These are phyloP conservation scores for Taxillus chinensis DNA, from an alignment of 164 flowering plant genomes.

Conservation along the genomic window DNA sequence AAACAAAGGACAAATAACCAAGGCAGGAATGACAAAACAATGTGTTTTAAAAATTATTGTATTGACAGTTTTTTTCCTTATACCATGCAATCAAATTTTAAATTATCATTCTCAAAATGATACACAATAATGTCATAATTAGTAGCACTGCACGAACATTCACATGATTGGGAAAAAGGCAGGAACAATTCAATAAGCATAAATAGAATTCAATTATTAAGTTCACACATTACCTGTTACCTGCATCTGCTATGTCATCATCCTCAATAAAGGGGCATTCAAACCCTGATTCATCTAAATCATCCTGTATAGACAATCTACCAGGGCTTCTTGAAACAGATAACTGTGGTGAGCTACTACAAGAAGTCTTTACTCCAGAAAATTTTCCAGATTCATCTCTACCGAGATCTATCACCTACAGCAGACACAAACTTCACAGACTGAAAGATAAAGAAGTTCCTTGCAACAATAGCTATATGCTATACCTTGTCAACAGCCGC, in stretches of 20 bases:
- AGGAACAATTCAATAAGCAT: too few species aligned
- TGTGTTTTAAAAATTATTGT: too few species aligned
- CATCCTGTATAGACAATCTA: conserved; percentile 39
- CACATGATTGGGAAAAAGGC: too few species aligned
- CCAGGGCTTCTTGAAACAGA: background rate
- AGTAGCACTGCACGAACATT: too few species aligned
- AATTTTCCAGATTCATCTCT: conserved; percentile 47
- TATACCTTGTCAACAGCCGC: conserved; percentile 58
- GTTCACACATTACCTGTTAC: conserved; percentile 45
- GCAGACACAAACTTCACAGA: conserved; percentile 11
- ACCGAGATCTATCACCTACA: conserved; percentile 34
- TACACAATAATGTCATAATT: too few species aligned
- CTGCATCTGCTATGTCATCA: conserved; percentile 49
- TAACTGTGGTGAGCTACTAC: conserved; percentile 38
- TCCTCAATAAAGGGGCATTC: conserved; percentile 68
- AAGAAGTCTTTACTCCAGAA: conserved; percentile 36
- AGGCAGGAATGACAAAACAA: too few species aligned
- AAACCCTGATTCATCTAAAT: conserved; percentile 65
- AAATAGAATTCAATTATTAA: too few species aligned
- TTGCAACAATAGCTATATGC: background rate
- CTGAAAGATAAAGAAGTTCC: background rate
- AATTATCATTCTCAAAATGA: too few species aligned
- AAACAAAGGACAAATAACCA: too few species aligned
- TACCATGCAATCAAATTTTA: too few species aligned
- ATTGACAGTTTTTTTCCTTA: too few species aligned